Percentiles rank a stretch among this genome's conserved stretches.
These are phyloP conservation scores for Eucalyptus brandiana DNA, from an alignment of 345 rosid species.

Conservation along the genomic window DNA sequence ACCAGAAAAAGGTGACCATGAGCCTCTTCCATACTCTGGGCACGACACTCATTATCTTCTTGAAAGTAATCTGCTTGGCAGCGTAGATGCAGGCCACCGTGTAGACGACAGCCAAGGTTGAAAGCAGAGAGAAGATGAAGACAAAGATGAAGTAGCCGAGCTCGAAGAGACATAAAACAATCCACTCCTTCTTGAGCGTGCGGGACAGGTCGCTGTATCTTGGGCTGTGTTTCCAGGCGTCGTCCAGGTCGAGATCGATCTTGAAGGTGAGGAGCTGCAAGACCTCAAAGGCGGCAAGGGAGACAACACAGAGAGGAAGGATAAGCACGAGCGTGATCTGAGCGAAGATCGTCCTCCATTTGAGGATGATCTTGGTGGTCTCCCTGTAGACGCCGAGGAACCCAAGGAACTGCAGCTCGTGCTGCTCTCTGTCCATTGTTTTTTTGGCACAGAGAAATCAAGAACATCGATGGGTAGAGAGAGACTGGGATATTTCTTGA, in stretches of 20 bases:
- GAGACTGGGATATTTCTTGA: not conserved
- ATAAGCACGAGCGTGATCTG: constrained; percentile 28
- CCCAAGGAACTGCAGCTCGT: constrained; percentile 33
- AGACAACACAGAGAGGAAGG: constrained; percentile 32
- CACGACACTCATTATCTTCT: constrained; percentile 15
- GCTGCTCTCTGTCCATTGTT: constrained; percentile 35
- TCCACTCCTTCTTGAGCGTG: constrained; percentile 5
- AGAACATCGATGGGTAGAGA: not conserved
- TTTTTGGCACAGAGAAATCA: not conserved
- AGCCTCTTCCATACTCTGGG: constrained; percentile 37
- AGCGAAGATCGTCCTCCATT: constrained; percentile 30
- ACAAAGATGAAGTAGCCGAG: constrained; percentile 9
- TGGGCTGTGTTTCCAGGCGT: not conserved
- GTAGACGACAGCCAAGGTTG: constrained; percentile 29
- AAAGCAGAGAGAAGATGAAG: constrained; percentile 26
- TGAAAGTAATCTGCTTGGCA: constrained; percentile 10
- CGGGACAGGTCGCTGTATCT: too few relatives aligned
- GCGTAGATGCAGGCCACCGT: constrained; percentile 29
- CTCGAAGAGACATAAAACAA: constrained; percentile 9
- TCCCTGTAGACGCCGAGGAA: constrained; percentile 21
- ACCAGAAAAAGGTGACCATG: not conserved
- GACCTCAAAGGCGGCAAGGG: constrained; percentile 12
- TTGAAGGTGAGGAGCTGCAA: constrained; percentile 7
- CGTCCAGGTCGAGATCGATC: not conserved
- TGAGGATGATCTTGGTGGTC: constrained; percentile 27